Evolutionary conservation across 441 rosid species (phyloP), one percentile per base, ranked within the genome.

Genomic region (Euphorbia schlechtendalii): DNA sequence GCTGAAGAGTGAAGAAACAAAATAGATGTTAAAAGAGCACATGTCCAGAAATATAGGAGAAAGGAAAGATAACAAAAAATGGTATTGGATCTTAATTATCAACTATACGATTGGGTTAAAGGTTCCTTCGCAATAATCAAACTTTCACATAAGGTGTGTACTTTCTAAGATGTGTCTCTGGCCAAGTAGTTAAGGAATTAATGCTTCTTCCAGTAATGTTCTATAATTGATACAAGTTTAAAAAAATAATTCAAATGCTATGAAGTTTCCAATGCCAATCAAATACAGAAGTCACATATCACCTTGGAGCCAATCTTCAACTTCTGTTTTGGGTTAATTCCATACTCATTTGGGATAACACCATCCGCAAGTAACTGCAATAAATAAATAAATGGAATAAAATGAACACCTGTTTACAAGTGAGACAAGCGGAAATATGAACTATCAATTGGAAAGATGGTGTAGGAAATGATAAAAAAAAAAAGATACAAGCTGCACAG

Each of bases 281-380:
- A 56, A 46, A 34, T 46, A 20, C 41, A 56, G 59, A 55, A 51
- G 22, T 27, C 59, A 28, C 27, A 70, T 56, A 63, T 73, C 66
- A 91, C 92, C 99, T 92, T 96, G 36, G 99, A 96, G 69, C 99
- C 97, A 69, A 96, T 92, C 81, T 92, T 92, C 77, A 96, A 80
- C 82, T 93, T 92, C 80, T 96, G 99, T 73, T 89, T 86, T 56
- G 99, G 96, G 81, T 96, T 92, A 68, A 96, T 87, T 60, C 99
- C 99, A 73, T 96, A 96, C 81, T 96, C 99, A 68, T 96, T 96
- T 69, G 99, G 99, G 71, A 96, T 93, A 64, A 96, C 98, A 73
- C 99, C 99, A 81, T 96, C 99, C 66, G 99, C 99, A 67, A 96
- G 99, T 59, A 84, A 74, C 99, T 96, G 84, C 73, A 76, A 76